Percentiles rank a stretch among this genome's conserved stretches.
These are phyloP conservation scores for grape (Vitis vinifera) DNA, from an alignment of 164 flowering plant genomes.

Conservation along the genomic window DNA sequence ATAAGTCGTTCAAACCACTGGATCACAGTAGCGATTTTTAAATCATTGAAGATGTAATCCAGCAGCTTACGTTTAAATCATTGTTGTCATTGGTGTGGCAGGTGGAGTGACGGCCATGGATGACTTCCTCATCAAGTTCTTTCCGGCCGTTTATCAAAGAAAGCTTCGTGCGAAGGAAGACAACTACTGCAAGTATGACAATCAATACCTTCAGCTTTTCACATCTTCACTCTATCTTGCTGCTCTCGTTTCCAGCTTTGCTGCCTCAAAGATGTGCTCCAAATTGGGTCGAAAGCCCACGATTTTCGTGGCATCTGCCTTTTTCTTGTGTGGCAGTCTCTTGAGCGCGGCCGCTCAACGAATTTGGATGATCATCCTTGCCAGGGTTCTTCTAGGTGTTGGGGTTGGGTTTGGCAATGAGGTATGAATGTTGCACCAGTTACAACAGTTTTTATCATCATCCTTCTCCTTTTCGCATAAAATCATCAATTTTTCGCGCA, in stretches of 20 bases:
- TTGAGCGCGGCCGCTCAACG: constrained; percentile 21
- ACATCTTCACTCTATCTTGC: constrained; percentile 75
- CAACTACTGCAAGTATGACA: constrained; percentile 68
- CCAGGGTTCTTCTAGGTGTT: constrained; percentile 55
- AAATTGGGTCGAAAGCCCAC: constrained; percentile 48
- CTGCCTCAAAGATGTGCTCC: constrained; percentile 48
- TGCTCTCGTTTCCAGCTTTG: constrained; percentile 55
- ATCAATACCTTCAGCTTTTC: constrained; percentile 61
- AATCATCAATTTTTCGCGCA: too few relatives aligned
- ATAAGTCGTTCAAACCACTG: too few relatives aligned
- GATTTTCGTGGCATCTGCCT: constrained; percentile 45
- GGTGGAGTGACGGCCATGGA: too few relatives aligned
- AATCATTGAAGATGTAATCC: too few relatives aligned
- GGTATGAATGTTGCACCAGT: constrained; percentile 23
- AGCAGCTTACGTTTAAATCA: too few relatives aligned
- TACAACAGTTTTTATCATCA: too few relatives aligned
- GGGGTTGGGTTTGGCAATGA: constrained; percentile 81
- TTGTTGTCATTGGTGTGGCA: too few relatives aligned
- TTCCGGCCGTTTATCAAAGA: constrained; percentile 41
- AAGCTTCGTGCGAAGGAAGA: constrained; percentile 42
- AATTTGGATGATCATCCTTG: constrained; percentile 44
- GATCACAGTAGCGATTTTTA: too few relatives aligned
- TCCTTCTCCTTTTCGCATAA: too few relatives aligned
- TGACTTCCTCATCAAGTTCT: constrained; percentile 36
- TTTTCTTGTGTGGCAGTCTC: constrained; percentile 53